phyloP scores from a whole-genome alignment of 2,329 filamentous ascomycete genomes.

The Microcyclospora pomicola region DNA sequence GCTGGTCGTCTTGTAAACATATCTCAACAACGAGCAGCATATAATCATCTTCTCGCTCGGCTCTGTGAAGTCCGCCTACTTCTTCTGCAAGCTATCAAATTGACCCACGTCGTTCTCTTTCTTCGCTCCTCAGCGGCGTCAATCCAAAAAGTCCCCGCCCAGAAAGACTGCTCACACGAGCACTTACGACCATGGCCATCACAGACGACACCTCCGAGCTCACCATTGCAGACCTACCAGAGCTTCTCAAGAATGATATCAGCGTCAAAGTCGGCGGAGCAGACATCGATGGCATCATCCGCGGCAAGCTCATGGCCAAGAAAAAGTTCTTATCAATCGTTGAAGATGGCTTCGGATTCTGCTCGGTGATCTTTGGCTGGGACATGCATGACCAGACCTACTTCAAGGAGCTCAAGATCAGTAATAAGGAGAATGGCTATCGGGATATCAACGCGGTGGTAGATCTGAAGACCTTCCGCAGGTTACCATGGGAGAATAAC shows the following conservation, averaged over 20 bases:
- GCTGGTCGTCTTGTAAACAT: too few relatives aligned
- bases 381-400: constrained; percentile 95
- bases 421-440: constrained; percentile 84
- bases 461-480: constrained; percentile 61
- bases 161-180: too few relatives aligned
- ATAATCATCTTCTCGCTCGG: too few relatives aligned
- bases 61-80: too few relatives aligned
- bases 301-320: constrained; percentile 84
- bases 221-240: constrained; percentile 51
- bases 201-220: constrained; percentile 27
- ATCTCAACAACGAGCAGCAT: too few relatives aligned
- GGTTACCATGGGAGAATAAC: constrained; percentile 83
- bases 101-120: too few relatives aligned
- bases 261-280: constrained; percentile 79
- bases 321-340: constrained; percentile 80
- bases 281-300: constrained; percentile 75
- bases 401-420: constrained; percentile 69
- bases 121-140: too few relatives aligned
- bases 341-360: constrained; percentile 77
- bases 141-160: too few relatives aligned
- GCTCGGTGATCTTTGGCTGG: constrained; percentile 90
- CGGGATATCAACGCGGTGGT: constrained; percentile 71
- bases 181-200: constrained; percentile 17
- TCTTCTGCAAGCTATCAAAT: too few relatives aligned
- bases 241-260: constrained; percentile 54